Conservation (phyloP, 495 filamentous ascomycete species). For the Penicillium subrubescens region DNA sequence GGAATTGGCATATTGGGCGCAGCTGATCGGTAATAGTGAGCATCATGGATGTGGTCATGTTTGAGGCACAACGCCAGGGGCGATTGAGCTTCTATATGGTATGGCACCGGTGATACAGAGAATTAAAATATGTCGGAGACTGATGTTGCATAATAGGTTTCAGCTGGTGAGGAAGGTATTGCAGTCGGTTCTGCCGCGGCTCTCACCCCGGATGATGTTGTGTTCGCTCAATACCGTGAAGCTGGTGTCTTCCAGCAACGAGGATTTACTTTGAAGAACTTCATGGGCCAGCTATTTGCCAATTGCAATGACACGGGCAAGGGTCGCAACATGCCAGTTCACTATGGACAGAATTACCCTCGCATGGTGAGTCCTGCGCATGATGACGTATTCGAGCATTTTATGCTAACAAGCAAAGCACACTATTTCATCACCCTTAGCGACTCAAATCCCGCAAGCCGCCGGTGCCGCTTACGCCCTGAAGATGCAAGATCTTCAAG, state of each 20-base stretch:
- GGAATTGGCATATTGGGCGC: not conserved
- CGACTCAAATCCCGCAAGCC: conserved; percentile 95
- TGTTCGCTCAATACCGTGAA: conserved; percentile 96
- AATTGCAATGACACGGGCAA: conserved; percentile 78
- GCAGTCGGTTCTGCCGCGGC: conserved; percentile 84
- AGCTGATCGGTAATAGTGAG: conserved; percentile 55
- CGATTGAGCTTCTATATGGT: conserved; percentile 96
- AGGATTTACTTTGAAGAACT: conserved; percentile 82
- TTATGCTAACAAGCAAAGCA: conserved; percentile 54
- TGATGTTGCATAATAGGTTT: conserved; percentile 53
- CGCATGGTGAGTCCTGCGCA: conserved; percentile 64
- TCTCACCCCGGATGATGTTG: conserved; percentile 77
- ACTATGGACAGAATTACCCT: conserved; percentile 82
- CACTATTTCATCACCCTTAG: conserved; percentile 89
- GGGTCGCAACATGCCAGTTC: conserved; percentile 97
- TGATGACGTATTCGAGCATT: not conserved
- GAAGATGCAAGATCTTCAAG: conserved; percentile 78
- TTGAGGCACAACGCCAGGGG: conserved; percentile 80
- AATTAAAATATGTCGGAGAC: not conserved
- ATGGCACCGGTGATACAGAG: not conserved
- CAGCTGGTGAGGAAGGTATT: conserved; percentile 93
- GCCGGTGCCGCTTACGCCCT: conserved; percentile 92
- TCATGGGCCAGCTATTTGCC: conserved; percentile 95
- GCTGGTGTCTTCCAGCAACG: conserved; percentile 87
- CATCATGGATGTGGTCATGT: conserved; percentile 94